Evolutionary conservation across 2,329 filamentous ascomycete genomes (phyloP), one percentile per base, ranked within the genome.

Genomic region (Stromatinia cepivora): DNA sequence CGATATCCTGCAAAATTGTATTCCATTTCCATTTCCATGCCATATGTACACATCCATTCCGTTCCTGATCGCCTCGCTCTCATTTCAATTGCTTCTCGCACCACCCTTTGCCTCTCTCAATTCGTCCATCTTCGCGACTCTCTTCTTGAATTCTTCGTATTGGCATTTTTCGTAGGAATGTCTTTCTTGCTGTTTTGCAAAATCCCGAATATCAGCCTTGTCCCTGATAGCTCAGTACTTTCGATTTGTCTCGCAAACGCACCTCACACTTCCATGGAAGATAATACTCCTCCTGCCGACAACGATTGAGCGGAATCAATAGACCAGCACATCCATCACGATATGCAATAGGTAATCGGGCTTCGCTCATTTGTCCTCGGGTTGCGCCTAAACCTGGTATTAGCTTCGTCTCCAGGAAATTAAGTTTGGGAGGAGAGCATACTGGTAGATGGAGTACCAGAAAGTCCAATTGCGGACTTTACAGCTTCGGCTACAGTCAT

Each of bases 131-230:
- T 97, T 98, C 79, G 91, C 92, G 74, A 99, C 95, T 70, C 95
- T 90, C 87, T 94, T 93, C 89, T 97, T 97, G 86, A 99, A 99
- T 81, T 98, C 95, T 74, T 92, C 92, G 82, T 99, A 99, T 79
- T 99, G 95, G 88, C 95, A 99, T 82, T 98, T 98, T 81, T 99
- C 95, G 86, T 99, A 99, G 79, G 90, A 91, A 83, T 99, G 95
- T 84, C 95, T 87, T 86, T 99, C 95, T 81, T 93, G 89, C 95
- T 98, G n/a, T 63, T 52, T 63, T 22, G 52, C 20, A 1, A 9
- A 62, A 63, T 63, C n/a, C 59, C 57, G 48, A 59, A 22, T 36
- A 59, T 76, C 66, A 75, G 73, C 71, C 56, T 58, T 54, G 53
- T 61, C 34, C 31, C 39, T 20, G 22, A 28, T 20, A 25, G 13